Evolutionary conservation across 768 basidiomycete genomes (phyloP).

Genomic region (Lactarius deliciosus): DNA sequence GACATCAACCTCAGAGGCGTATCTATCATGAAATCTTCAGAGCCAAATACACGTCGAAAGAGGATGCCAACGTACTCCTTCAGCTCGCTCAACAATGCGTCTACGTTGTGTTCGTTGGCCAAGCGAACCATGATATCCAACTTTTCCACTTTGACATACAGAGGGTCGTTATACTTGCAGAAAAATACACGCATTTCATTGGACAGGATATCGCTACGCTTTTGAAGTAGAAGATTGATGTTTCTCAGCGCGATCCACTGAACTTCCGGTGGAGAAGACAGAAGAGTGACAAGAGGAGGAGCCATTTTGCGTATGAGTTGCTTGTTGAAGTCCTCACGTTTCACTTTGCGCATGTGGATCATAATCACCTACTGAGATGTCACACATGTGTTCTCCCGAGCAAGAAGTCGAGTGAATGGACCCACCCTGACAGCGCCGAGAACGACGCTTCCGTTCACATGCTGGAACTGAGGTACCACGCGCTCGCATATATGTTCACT

Average conservation of each 20-base stretch:
- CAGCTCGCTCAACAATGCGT: conserved; percentile 90
- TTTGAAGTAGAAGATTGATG: conserved; percentile 94
- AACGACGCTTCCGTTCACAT: conserved; percentile 93
- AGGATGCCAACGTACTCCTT: conserved; percentile 68
- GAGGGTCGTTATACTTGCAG: conserved; percentile 99
- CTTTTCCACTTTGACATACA: conserved; percentile 99
- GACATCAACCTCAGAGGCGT: conserved; percentile 96
- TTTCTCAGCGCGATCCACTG: conserved; percentile 98
- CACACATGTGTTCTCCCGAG: background rate
- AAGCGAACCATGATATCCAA: conserved; percentile 97
- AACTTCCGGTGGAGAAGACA: conserved; percentile 95
- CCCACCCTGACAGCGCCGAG: conserved; percentile 91
- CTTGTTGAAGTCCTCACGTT: conserved; percentile 78
- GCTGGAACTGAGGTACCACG: conserved; percentile 97
- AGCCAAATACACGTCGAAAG: background rate
- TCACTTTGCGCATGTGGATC: conserved; percentile 90
- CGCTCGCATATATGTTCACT: conserved; percentile 99
- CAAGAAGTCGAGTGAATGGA: conserved; percentile 5
- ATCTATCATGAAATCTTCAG: conserved; percentile 48
- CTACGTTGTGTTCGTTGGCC: conserved; percentile 88
- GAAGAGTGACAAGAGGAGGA: conserved; percentile 90
- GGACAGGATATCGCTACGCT: conserved; percentile 82
- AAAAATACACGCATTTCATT: conserved; percentile 99
- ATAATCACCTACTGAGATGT: conserved; percentile 72
- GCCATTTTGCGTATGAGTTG: conserved; percentile 95